Conservation (phyloP, 2,329 filamentous ascomycete genomes). For the Cephalotrichum gorgonifer region DNA sequence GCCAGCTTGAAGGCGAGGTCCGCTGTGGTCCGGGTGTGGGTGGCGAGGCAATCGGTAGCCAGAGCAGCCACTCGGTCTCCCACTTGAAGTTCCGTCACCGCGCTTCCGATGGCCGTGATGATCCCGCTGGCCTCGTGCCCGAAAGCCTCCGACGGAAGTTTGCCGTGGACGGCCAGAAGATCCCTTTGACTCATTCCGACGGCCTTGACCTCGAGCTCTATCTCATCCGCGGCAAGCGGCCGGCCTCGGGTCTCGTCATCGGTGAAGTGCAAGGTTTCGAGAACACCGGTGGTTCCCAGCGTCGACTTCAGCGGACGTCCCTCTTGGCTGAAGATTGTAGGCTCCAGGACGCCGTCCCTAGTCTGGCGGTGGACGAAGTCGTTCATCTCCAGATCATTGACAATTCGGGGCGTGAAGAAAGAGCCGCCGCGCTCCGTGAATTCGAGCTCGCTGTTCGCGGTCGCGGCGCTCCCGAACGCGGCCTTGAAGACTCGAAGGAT, state of each 20-base stretch:
- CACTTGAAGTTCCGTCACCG: slow-evolving; percentile 30
- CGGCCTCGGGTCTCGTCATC: slow-evolving; percentile 18
- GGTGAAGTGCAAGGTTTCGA: slow-evolving; percentile 28
- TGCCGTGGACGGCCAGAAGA: slow-evolving; percentile 30
- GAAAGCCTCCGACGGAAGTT: slow-evolving; percentile 20
- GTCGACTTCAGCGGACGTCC: slow-evolving; percentile 23
- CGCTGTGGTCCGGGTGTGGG: slow-evolving; percentile 19
- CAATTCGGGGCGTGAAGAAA: slow-evolving; percentile 27
- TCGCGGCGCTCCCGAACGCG: slow-evolving; percentile 21
- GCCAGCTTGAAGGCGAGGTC: slow-evolving; percentile 14
- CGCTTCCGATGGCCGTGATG: slow-evolving; percentile 15
- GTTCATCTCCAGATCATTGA: slow-evolving; percentile 29
- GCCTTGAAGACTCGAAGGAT: slow-evolving; percentile 23
- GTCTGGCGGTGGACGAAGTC: slow-evolving; percentile 31
- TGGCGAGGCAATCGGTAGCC: slow-evolving; percentile 22
- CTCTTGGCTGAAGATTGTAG: slow-evolving; percentile 26
- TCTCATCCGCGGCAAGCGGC: slow-evolving; percentile 21
- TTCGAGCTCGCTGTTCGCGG: slow-evolving; percentile 27
- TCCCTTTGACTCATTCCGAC: slow-evolving; percentile 36
- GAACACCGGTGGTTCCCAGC: slow-evolving; percentile 23
- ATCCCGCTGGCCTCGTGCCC: slow-evolving; percentile 30
- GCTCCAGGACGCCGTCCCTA: slow-evolving; percentile 23
- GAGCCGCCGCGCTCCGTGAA: slow-evolving; percentile 27
- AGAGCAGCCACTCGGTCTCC: slow-evolving; percentile 65
- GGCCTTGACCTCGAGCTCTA: slow-evolving; percentile 32